Evolutionary conservation across 305 asterid genomes (phyloP).

Genomic region (Fraxinus floribunda): DNA sequence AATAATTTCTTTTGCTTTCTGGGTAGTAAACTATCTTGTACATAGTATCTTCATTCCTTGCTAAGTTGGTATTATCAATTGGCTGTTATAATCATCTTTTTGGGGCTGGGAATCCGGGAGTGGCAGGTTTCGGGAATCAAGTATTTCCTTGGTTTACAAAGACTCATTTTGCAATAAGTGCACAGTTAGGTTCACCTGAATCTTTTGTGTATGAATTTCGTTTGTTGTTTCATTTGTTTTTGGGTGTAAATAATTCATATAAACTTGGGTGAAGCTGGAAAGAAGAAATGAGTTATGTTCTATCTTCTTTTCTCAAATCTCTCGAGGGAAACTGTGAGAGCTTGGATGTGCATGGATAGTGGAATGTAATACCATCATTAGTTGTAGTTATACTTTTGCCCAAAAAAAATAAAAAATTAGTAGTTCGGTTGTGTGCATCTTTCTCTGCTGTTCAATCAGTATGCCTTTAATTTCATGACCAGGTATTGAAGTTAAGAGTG

Average conservation of each 20-base stretch:
- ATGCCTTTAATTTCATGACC: background rate
- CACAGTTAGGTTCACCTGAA: conserved; percentile 6
- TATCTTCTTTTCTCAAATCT: background rate
- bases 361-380: background rate
- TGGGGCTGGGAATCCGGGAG: background rate
- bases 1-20: background rate
- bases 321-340: background rate
- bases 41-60: background rate
- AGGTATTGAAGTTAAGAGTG: background rate
- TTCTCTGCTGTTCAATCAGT: background rate
- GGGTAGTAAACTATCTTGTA: background rate
- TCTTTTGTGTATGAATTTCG: conserved; percentile 13
- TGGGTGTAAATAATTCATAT: background rate
- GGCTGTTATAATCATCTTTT: background rate
- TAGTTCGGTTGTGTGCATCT: background rate
- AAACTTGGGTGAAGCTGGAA: background rate
- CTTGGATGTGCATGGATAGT: background rate
- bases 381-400: background rate
- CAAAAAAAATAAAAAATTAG: background rate
- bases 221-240: conserved; percentile 2
- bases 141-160: background rate
- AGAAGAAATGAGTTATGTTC: background rate
- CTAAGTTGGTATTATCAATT: background rate
- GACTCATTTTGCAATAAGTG: background rate
- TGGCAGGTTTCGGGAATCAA: background rate